phyloP scores from a whole-genome alignment of 345 rosid species.

The Corchorus capsularis region DNA sequence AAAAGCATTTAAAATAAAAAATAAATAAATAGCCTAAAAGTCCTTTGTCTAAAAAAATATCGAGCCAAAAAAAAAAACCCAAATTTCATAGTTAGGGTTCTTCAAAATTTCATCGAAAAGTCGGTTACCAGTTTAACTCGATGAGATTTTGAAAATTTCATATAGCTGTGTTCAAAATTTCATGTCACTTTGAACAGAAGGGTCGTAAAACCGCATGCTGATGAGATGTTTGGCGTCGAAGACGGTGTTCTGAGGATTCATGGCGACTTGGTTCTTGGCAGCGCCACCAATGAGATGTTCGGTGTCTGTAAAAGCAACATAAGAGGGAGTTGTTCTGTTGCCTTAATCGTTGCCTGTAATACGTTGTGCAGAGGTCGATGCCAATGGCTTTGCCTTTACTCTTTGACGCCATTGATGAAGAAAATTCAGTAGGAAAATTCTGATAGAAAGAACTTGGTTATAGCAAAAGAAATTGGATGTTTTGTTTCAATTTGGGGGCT shows the following conservation, averaged over 20 bases:
- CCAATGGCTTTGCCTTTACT: conserved; percentile 30
- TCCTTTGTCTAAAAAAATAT: no score
- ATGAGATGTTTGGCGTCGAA: conserved; percentile 32
- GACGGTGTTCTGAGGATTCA: conserved; percentile 35
- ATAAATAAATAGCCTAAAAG: no score
- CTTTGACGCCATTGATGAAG: background rate
- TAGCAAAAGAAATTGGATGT: no score
- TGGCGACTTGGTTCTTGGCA: conserved; percentile 42
- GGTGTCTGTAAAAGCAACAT: conserved; percentile 48
- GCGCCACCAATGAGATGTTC: conserved; percentile 72
- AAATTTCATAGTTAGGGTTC: no score
- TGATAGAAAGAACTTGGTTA: no score
- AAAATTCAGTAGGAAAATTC: background rate
- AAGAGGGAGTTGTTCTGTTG: conserved; percentile 36
- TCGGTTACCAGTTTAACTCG: no score
- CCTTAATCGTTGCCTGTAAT: conserved; percentile 36
- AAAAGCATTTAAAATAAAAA: no score
- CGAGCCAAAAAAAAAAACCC: no score
- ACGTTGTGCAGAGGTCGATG: conserved; percentile 41
- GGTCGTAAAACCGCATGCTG: conserved; percentile 30
- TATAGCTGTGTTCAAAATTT: no score
- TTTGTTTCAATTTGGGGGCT: no score
- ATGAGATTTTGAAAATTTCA: no score
- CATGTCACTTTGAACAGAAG: conserved; percentile 31
- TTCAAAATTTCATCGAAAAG: no score